Conservation (phyloP, 2,329 filamentous ascomycete genomes). For the Geosmithia morbida region DNA sequence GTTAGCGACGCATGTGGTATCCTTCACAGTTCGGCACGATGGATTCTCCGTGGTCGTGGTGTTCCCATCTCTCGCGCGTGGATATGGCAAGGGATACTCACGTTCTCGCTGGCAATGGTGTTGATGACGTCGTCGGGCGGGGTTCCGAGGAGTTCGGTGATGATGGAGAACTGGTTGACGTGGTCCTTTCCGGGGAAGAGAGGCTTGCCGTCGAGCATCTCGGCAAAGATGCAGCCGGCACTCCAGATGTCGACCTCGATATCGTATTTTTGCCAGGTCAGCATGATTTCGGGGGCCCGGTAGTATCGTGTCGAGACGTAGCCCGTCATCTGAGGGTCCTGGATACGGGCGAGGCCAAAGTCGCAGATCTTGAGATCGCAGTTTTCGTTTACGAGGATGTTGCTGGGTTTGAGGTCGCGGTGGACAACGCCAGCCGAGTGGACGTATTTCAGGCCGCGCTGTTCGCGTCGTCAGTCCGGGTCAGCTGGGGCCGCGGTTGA, state of each 20-base stretch:
- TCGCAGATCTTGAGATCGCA: slow-evolving; percentile 99
- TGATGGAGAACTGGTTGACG: slow-evolving; percentile 99
- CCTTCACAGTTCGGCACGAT: no score
- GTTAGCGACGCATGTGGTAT: neutral
- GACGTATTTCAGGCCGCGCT: slow-evolving; percentile 98
- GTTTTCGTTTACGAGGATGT: slow-evolving; percentile 99
- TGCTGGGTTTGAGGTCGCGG: slow-evolving; percentile 94
- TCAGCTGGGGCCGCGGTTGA: neutral
- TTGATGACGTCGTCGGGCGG: slow-evolving; percentile 97
- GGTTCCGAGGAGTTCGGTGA: slow-evolving; percentile 90
- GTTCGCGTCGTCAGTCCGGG: slow-evolving; percentile 1
- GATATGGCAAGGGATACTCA: slow-evolving; percentile 26
- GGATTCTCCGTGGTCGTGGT: no score
- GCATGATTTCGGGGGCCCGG: slow-evolving; percentile 97
- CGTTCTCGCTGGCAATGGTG: slow-evolving; percentile 96
- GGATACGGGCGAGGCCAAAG: slow-evolving; percentile 91
- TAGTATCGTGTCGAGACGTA: slow-evolving; percentile 99
- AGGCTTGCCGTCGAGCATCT: slow-evolving; percentile 98
- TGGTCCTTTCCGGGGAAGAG: slow-evolving; percentile 98
- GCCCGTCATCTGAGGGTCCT: slow-evolving; percentile 98
- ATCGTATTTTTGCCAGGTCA: slow-evolving; percentile 99
- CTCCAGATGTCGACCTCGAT: slow-evolving; percentile 99
- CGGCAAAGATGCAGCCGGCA: slow-evolving; percentile 95
- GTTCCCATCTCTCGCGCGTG: no score
- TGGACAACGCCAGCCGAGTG: slow-evolving; percentile 97